Base-by-base conservation (phyloP, 2,329 filamentous ascomycete genomes). In the Phyllosticta ampelicida region DNA sequence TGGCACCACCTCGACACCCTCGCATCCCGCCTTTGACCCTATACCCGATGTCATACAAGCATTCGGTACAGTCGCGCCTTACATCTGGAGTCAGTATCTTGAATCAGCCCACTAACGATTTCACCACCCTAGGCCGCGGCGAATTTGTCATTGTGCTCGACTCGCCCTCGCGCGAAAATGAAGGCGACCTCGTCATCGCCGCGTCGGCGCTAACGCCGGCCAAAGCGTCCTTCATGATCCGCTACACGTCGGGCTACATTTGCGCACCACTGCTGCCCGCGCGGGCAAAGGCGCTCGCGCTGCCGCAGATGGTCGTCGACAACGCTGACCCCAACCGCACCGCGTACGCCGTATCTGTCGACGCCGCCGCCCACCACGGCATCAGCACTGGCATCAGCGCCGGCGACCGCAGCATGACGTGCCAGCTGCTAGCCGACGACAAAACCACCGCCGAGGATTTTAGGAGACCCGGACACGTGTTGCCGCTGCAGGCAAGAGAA, bases 91-190 rank as follows among this genome's bases (percentile, higher is more conserved):
- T 16, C 11, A 13, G 9, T 44, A 2, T 16, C 13, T n/a, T n/a
- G 36, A 44, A 62, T 57, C 36, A 48, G 54, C 62, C 58, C 23
- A 28, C 61, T 36, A 49, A 26, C n/a, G 20, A 8, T 6, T 13
- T 48, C 30, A 51, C 8, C 21, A n/a, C 3, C 64, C 23, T 26
- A 75, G 73, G 68, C 51, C 68, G 71, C 64, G 90, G 90, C 73
- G 86, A 97, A 70, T 97, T 97, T 80, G 86, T 99, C 71, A 85
- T 99, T 62, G 92, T 96, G 44, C 89, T 99, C 68, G 94, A 99
- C 78, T 88, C 89, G 65, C 85, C 90, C 63, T 83, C 86, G 62
- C 91, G 94, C 73, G 94, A 99, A 74, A 99, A 99, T 73, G 94
- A 99, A 80, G 94, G 91, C 73, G 94, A 99, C 76, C 83, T 99